Base-by-base conservation (phyloP, 495 filamentous ascomycete genomes). In the Rostrohypoxylon terebratum region DNA sequence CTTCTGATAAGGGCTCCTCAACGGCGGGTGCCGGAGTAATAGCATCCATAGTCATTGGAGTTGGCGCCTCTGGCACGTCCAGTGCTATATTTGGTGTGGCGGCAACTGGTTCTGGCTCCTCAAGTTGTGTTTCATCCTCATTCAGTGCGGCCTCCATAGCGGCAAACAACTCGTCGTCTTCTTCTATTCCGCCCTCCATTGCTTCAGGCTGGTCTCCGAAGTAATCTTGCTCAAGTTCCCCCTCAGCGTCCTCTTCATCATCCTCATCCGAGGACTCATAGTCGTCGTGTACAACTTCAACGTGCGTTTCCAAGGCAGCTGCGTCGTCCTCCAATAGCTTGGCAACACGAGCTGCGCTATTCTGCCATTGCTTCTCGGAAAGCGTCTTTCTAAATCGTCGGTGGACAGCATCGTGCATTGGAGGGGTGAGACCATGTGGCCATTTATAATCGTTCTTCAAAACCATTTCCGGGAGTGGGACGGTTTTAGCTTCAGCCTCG, bases 371-470 rank as follows among this genome's bases (percentile, higher is more conserved):
- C 7, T 91, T 88, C 51, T 93, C 91, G 69, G 89, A 93, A 33
- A 96, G 83, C 0, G 94, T 88, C 71, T 93, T 93, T 50, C 94
- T 83, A 77, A 99, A 99, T 4, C 96, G 87, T 10, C 93, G 89
- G 75, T 93, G 94, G 14, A 93, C 84, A 7, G 91, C 94, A 79
- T 90, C 92, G 61, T 93, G 89, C 88, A 99, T 92, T 0, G 96
- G 96, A 7, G 96, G 93, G 2, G 96, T 96, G 3, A 99, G 81
- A 50, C 96, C 96, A 79, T 98, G 96, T 5, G 96, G 91, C 82
- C 93, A 98, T 74, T 94, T 91, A 59, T 89, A 85, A 23, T 91
- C 89, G 31, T 85, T 80, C 25, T 81, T 80, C 48, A 89, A 82
- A 40, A 97, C 83, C 20, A 91, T 88, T 7, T 80, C 76, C 13